phyloP scores from a whole-genome alignment of 352 stramenopile species.

The Globisporangium radiosum region DNA sequence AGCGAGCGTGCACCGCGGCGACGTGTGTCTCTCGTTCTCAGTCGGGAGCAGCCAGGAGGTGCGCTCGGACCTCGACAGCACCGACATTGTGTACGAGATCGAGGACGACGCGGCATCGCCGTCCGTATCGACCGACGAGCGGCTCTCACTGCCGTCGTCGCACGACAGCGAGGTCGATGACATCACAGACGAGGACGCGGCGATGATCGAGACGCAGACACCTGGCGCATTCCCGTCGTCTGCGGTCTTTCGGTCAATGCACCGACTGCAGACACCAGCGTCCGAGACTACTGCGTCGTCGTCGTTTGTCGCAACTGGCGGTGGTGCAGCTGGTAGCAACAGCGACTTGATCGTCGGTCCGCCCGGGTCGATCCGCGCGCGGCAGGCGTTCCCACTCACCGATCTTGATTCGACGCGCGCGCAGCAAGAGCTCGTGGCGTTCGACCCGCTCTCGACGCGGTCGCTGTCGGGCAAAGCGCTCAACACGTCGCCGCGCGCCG shows the following conservation, averaged over 20 bases:
- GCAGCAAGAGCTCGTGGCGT: conserved; percentile 45
- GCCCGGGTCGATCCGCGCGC: conserved; percentile 33
- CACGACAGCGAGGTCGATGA: conserved; percentile 33
- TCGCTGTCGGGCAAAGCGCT: conserved; percentile 28
- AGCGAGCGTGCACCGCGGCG: conserved; percentile 60
- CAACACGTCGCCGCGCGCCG: conserved; percentile 38
- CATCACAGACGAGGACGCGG: conserved; percentile 36
- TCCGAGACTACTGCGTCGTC: conserved; percentile 11
- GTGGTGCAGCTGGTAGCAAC: conserved; percentile 13
- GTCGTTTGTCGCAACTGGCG: conserved; percentile 9
- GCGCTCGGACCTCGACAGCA: conserved; percentile 50
- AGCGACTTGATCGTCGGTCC: conserved; percentile 14
- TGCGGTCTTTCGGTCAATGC: conserved; percentile 48
- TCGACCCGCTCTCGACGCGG: conserved; percentile 60
- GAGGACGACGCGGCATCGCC: conserved; percentile 22
- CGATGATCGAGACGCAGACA: conserved; percentile 22
- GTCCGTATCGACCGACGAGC: conserved; percentile 16
- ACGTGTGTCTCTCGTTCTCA: conserved; percentile 75
- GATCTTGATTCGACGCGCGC: conserved; percentile 50
- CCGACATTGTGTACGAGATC: conserved; percentile 24
- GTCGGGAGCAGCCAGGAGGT: conserved; percentile 81
- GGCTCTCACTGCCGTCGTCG: conserved; percentile 21
- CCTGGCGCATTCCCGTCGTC: conserved; percentile 42
- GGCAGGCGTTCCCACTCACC: conserved; percentile 36
- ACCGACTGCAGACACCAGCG: conserved; percentile 59